Conservation (phyloP, 345 rosid genomes). For the Cardamine chenopodiifolia region DNA sequence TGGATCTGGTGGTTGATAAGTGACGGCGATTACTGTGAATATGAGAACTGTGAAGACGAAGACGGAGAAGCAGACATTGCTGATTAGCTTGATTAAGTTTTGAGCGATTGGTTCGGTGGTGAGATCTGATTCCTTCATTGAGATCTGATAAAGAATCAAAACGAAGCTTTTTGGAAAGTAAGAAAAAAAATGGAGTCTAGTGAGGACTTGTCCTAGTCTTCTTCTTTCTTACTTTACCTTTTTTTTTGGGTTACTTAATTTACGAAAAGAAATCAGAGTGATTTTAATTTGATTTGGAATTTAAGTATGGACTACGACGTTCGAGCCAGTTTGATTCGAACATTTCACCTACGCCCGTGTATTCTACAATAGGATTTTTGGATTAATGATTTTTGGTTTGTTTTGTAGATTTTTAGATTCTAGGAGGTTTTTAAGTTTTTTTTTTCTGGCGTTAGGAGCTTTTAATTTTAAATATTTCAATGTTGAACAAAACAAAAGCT, state of each 20-base stretch:
- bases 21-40: conserved; percentile 79
- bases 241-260: neutral
- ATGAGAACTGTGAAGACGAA: conserved; percentile 84
- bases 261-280: neutral
- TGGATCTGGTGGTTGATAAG: conserved; percentile 97
- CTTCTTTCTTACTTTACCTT: neutral
- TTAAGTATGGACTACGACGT: neutral
- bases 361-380: neutral
- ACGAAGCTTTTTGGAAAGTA: neutral
- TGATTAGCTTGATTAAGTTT: conserved; percentile 73
- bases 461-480: too few species aligned
- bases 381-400: neutral
- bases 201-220: neutral
- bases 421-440: too few species aligned
- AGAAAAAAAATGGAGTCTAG: neutral
- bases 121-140: conserved; percentile 72
- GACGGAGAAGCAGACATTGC: conserved; percentile 91
- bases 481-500: too few species aligned
- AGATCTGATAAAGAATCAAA: conserved; percentile 1
- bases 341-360: neutral
- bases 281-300: neutral
- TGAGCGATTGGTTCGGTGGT: conserved; percentile 76
- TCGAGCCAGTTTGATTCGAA: neutral
- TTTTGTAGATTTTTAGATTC: too few species aligned
- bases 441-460: too few species aligned